phyloP scores from a whole-genome alignment of 805 yeast species.

The Nakazawaea holstii region DNA sequence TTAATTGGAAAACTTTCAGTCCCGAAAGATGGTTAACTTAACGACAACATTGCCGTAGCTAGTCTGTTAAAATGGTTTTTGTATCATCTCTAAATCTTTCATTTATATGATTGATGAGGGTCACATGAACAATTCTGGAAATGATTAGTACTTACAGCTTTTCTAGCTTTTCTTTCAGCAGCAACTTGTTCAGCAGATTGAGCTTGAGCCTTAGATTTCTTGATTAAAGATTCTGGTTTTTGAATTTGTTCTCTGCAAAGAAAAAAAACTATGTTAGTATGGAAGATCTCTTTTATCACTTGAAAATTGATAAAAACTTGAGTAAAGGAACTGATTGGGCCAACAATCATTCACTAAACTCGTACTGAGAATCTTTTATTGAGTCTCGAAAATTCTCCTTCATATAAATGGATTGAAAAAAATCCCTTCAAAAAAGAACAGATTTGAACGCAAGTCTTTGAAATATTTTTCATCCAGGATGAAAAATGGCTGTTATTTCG shows the following conservation, averaged over 20 bases:
- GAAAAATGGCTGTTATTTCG: constrained; percentile 8
- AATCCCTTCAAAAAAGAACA: constrained; percentile 10
- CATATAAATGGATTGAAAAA: neutral
- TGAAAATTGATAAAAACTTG: neutral
- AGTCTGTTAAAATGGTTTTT: constrained; percentile 49
- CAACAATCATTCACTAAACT: constrained; percentile 9
- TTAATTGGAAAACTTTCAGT: constrained; percentile 38
- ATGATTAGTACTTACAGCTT: constrained; percentile 59
- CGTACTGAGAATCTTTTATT: constrained; percentile 1
- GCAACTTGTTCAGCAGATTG: constrained; percentile 73
- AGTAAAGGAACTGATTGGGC: constrained; percentile 10
- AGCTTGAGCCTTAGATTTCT: constrained; percentile 75
- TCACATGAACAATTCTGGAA: neutral
- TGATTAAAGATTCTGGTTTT: constrained; percentile 79
- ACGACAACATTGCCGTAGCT: constrained; percentile 70
- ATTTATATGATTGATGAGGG: neutral
- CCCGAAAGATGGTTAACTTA: constrained; percentile 86
- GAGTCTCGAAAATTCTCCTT: constrained; percentile 1
- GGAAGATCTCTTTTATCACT: neutral
- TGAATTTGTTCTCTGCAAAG: constrained; percentile 28
- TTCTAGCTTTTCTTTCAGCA: constrained; percentile 74
- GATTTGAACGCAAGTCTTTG: constrained; percentile 4
- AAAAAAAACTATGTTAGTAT: constrained; percentile 2
- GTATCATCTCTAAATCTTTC: constrained; percentile 34
- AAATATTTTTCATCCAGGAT: neutral